Percentiles rank a stretch among this genome's conserved stretches.
Conservation (phyloP, 129 eudicot species). For the Scalesia atractyloides region DNA sequence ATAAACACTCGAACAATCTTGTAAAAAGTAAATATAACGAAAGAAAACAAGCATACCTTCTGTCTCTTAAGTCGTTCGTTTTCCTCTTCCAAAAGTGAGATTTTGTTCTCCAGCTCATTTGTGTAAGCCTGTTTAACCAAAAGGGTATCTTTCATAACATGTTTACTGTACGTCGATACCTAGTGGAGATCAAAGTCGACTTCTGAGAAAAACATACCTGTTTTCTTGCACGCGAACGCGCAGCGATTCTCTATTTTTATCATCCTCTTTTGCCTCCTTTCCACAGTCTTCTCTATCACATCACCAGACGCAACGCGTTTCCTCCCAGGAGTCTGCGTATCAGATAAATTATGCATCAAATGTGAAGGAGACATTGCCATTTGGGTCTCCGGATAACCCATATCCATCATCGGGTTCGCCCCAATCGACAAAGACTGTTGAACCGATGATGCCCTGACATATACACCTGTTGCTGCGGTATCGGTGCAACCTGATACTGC, state of each 20-base stretch:
- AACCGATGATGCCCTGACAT: slow-evolving; percentile 64
- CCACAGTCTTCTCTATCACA: slow-evolving; percentile 83
- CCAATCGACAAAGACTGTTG: slow-evolving; percentile 59
- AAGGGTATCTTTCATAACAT: neutral
- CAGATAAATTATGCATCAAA: slow-evolving; percentile 80
- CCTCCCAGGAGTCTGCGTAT: slow-evolving; percentile 74
- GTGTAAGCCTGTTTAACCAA: slow-evolving; percentile 81
- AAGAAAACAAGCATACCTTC: slow-evolving; percentile 49
- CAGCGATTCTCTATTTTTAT: slow-evolving; percentile 98
- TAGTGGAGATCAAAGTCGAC: neutral
- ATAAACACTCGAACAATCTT: neutral
- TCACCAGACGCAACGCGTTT: slow-evolving; percentile 77
- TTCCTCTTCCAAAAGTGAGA: slow-evolving; percentile 91
- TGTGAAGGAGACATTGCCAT: slow-evolving; percentile 69
- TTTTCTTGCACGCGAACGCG: slow-evolving; percentile 94
- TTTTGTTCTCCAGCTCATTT: slow-evolving; percentile 91
- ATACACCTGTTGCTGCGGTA: slow-evolving; percentile 48
- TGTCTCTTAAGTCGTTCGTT: slow-evolving; percentile 87
- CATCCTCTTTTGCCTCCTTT: slow-evolving; percentile 99
- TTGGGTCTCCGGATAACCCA: slow-evolving; percentile 57
- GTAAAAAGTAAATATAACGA: neutral
- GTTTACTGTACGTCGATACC: neutral
- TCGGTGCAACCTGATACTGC: slow-evolving; percentile 50
- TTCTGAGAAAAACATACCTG: slow-evolving; percentile 53
- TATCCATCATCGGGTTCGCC: slow-evolving; percentile 61